A percentile compares a stretch with the other conserved stretches of the same genome.
These are phyloP conservation scores for Aspergillus sp. DNA, from an alignment of 2,329 filamentous ascomycete species.

Conservation along the genomic window DNA sequence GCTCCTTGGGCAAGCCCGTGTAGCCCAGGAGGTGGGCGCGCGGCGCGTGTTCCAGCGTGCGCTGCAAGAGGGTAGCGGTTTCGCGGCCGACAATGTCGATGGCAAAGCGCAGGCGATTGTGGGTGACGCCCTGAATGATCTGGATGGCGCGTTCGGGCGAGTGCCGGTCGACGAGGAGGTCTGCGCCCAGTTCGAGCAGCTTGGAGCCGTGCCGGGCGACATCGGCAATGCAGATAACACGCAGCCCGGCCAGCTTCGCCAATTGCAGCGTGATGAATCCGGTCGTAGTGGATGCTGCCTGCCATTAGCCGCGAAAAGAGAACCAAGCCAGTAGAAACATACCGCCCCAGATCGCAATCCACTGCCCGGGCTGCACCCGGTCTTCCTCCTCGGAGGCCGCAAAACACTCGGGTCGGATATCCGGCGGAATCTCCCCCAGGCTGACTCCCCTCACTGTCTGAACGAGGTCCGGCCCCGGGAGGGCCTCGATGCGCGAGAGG, in stretches of 20 bases:
- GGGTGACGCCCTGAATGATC: constrained; percentile 54
- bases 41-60: constrained; percentile 36
- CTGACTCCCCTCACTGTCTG: constrained; percentile 43
- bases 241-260: constrained; percentile 57
- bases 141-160: constrained; percentile 57
- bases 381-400: constrained; percentile 45
- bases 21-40: constrained; percentile 57
- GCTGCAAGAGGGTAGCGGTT: constrained; percentile 51
- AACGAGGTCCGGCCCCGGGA: constrained; percentile 52
- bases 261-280: constrained; percentile 60
- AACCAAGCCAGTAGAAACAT: constrained; percentile 10
- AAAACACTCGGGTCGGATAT: constrained; percentile 58
- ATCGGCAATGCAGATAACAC: constrained; percentile 59
- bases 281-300: constrained; percentile 56
- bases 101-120: constrained; percentile 54
- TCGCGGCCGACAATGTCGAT: constrained; percentile 61
- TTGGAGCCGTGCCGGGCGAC: constrained; percentile 56
- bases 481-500: constrained; percentile 41
- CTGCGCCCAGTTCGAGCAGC: constrained; percentile 47
- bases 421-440: constrained; percentile 45
- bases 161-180: constrained; percentile 61
- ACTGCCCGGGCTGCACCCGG: constrained; percentile 54
- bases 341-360: constrained; percentile 68
- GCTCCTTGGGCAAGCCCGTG: constrained; percentile 56
- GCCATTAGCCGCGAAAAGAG: constrained; percentile 3